Percentiles rank a stretch among this genome's conserved stretches.
These are phyloP conservation scores for Bothriochloa decipiens DNA, from an alignment of 176 grass and related monocot species.

Conservation along the genomic window DNA sequence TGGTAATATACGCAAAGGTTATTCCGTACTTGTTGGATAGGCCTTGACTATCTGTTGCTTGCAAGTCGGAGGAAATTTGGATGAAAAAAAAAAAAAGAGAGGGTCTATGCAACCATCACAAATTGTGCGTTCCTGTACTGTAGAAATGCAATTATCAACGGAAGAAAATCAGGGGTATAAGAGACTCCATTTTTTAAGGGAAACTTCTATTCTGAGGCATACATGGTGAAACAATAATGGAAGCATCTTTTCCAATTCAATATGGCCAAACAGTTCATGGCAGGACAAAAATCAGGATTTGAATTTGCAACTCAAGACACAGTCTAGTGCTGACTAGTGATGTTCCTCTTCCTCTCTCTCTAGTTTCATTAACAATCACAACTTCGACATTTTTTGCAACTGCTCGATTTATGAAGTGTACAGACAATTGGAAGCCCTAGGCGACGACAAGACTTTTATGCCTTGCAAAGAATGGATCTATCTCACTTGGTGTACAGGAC, in stretches of 20 bases:
- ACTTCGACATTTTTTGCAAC: slow-evolving; percentile 13
- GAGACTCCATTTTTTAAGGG: not conserved
- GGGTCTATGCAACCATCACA: not conserved
- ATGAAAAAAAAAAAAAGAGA: too few species aligned
- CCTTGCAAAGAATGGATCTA: slow-evolving; percentile 30
- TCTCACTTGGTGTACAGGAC: slow-evolving; percentile 98
- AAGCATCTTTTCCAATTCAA: slow-evolving; percentile 30
- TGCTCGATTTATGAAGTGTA: slow-evolving; percentile 45
- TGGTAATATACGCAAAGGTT: not conserved
- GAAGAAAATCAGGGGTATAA: not conserved
- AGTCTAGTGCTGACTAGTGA: slow-evolving; percentile 30
- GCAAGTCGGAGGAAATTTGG: not conserved
- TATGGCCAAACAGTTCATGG: slow-evolving; percentile 21
- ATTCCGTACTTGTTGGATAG: not conserved
- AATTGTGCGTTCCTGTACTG: not conserved
- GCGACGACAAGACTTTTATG: slow-evolving; percentile 8
- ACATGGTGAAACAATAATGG: slow-evolving; percentile 25
- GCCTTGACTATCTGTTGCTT: not conserved
- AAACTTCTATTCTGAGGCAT: not conserved
- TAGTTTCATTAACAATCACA: slow-evolving; percentile 36
- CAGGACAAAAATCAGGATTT: slow-evolving; percentile 36
- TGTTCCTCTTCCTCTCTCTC: slow-evolving; percentile 14
- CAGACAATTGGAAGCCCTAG: slow-evolving; percentile 25
- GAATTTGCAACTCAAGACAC: slow-evolving; percentile 46
- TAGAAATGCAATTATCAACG: not conserved